Conservation (phyloP, 2,329 filamentous ascomycete genomes). For the Fusarium mangiferae region DNA sequence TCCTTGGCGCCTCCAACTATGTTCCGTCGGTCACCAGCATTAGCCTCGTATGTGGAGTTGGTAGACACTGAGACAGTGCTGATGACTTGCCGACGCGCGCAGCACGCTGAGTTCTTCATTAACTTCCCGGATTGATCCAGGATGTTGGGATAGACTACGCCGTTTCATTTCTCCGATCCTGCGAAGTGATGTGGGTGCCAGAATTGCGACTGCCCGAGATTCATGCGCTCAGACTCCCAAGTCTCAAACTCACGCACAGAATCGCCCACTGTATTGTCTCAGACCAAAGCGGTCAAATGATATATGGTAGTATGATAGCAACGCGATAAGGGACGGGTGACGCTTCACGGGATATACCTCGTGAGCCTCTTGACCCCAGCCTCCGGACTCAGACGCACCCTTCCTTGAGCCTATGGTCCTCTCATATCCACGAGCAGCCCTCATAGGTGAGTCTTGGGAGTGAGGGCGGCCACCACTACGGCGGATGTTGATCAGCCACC, state of each 20-base stretch:
- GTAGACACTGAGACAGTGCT: constrained; percentile 29
- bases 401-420: constrained; percentile 10
- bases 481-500: constrained; percentile 19
- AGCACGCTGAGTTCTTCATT: constrained; percentile 2
- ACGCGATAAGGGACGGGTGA: constrained; percentile 14
- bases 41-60: neutral
- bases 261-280: constrained; percentile 27
- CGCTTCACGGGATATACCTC: constrained; percentile 29
- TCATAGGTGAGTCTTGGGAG: constrained; percentile 1
- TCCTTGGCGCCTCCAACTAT: constrained; percentile 17
- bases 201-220: constrained; percentile 1
- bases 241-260: constrained; percentile 9
- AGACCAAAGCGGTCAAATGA: constrained; percentile 35
- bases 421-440: constrained; percentile 26
- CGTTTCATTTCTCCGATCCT: constrained; percentile 13
- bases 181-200: constrained; percentile 7
- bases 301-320: constrained; percentile 15
- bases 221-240: constrained; percentile 20
- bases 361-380: constrained; percentile 31
- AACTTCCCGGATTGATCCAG: constrained; percentile 12
- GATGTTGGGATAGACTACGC: neutral
- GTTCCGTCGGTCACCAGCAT: neutral
- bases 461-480: constrained; percentile 20
- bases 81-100: constrained; percentile 28
- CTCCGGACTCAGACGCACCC: constrained; percentile 26